These are phyloP conservation scores for Talaromyces albobiverticillius DNA, from an alignment of 2,329 filamentous ascomycete genomes.

Conservation along the genomic window DNA sequence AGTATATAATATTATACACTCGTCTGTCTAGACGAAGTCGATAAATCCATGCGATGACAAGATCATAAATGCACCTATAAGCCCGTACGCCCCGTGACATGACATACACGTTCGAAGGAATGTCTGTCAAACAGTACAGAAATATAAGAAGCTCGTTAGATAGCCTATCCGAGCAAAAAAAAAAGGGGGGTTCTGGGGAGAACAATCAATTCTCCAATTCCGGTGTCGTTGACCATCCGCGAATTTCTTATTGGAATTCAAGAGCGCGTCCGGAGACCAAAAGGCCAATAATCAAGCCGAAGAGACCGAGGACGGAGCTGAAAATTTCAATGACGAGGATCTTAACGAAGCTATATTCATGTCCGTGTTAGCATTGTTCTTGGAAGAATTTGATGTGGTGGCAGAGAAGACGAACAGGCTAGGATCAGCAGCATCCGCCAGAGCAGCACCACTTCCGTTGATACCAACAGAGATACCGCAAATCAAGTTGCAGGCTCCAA, in stretches of 20 bases:
- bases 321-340: conserved; percentile 99
- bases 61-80: conserved; percentile 25
- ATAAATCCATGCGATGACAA: conserved; percentile 17
- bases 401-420: conserved; percentile 64
- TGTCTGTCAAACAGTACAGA: conserved; percentile 8
- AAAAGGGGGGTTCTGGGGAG: not conserved
- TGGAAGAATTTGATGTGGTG: not conserved
- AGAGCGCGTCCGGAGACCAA: conserved; percentile 79
- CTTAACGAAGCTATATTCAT: conserved; percentile 77
- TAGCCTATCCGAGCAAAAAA: not conserved
- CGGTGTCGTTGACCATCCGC: not conserved
- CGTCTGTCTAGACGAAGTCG: conserved; percentile 20
- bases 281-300: conserved; percentile 92
- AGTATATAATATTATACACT: conserved; percentile 24
- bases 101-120: conserved; percentile 34
- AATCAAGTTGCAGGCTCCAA: conserved; percentile 92
- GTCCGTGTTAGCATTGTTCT: conserved; percentile 6
- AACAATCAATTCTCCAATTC: not conserved
- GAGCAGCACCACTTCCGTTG: conserved; percentile 92
- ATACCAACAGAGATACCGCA: conserved; percentile 97
- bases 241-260: conserved; percentile 56
- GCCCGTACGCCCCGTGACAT: conserved; percentile 39
- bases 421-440: conserved; percentile 92
- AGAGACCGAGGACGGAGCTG: conserved; percentile 93
- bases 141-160: conserved; percentile 2